Conservation (phyloP, 1,139 yeast species). For the Saccharomyces pastorianus region DNA sequence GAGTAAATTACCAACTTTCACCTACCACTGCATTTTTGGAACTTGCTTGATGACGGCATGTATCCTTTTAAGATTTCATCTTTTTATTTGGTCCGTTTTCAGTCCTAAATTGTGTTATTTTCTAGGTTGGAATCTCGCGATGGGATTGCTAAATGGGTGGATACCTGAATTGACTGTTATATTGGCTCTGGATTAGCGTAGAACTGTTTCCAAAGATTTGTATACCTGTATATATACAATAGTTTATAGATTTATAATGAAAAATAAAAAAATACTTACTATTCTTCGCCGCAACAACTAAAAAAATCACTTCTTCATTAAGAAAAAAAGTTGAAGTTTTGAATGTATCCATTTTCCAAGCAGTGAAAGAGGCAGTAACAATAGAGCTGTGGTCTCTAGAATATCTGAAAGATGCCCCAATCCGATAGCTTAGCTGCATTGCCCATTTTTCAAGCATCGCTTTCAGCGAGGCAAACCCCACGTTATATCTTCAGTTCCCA, state of each 20-base stretch:
- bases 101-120: constrained; percentile 84
- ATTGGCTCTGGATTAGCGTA: constrained; percentile 6
- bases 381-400: neutral
- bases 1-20: constrained; percentile 17
- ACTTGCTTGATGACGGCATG: constrained; percentile 61
- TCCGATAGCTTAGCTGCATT: neutral
- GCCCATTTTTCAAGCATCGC: neutral
- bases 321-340: neutral
- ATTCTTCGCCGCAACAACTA: neutral
- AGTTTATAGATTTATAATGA: neutral
- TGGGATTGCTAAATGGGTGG: constrained; percentile 34
- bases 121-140: constrained; percentile 61
- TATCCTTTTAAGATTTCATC: constrained; percentile 64
- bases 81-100: constrained; percentile 95
- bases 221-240: neutral
- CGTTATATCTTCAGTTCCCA: constrained; percentile 14
- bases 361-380: neutral
- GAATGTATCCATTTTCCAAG: constrained; percentile 10
- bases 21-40: constrained; percentile 56
- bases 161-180: constrained; percentile 13
- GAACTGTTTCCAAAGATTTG: constrained; percentile 1
- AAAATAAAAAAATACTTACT: neutral
- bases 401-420: neutral
- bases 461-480: neutral
- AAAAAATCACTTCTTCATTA: neutral